These are phyloP conservation scores for Neofusicoccum umdonicola DNA, from an alignment of 2,329 filamentous ascomycete genomes.

Conservation along the genomic window DNA sequence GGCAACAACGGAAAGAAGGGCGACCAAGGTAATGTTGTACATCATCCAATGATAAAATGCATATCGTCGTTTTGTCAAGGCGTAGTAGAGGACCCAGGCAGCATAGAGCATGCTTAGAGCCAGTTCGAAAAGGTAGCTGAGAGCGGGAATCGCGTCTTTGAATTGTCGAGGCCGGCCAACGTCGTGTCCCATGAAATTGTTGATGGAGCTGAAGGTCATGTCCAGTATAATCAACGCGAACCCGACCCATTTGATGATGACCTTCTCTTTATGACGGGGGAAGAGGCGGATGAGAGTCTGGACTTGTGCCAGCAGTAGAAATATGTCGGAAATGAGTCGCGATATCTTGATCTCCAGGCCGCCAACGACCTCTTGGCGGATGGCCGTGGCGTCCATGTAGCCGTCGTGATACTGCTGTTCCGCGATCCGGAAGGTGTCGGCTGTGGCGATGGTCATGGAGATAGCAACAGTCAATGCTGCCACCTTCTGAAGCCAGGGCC, in stretches of 20 bases:
- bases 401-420: slow-evolving; percentile 76
- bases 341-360: slow-evolving; percentile 86
- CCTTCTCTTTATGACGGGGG: slow-evolving; percentile 92
- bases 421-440: slow-evolving; percentile 84
- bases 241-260: slow-evolving; percentile 98
- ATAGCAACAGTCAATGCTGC: slow-evolving; percentile 66
- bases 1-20: slow-evolving; percentile 73
- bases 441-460: slow-evolving; percentile 89
- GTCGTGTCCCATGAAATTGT: slow-evolving; percentile 70
- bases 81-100: slow-evolving; percentile 91
- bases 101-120: slow-evolving; percentile 84
- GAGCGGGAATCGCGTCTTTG: slow-evolving; percentile 82
- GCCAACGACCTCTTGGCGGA: slow-evolving; percentile 78
- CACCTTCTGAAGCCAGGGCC: slow-evolving; percentile 84
- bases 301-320: slow-evolving; percentile 95
- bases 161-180: slow-evolving; percentile 70
- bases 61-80: slow-evolving; percentile 85
- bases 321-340: slow-evolving; percentile 90
- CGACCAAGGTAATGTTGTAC: slow-evolving; percentile 82
- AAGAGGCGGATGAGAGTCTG: slow-evolving; percentile 95
- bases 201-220: slow-evolving; percentile 84
- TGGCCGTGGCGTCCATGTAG: slow-evolving; percentile 71
- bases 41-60: slow-evolving; percentile 88
- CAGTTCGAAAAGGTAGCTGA: slow-evolving; percentile 88
- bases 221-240: slow-evolving; percentile 91